Conservation (phyloP, 1,139 yeast species). For the Saccharomyces hybrid region DNA sequence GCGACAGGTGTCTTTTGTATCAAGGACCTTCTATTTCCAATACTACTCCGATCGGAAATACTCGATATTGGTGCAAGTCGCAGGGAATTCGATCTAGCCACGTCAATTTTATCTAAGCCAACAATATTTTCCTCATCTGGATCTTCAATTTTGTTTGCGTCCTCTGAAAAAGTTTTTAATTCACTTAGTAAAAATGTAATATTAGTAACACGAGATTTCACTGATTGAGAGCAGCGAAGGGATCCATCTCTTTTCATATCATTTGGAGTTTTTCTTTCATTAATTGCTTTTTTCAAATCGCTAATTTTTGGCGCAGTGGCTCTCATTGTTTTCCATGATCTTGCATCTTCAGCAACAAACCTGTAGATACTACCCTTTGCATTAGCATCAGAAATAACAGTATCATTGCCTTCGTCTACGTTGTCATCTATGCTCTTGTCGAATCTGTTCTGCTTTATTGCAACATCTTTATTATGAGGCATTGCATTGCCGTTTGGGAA, state of each 20-base stretch:
- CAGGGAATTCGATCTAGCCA: constrained; percentile 25
- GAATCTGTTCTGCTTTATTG: constrained; percentile 2
- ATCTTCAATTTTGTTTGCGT: constrained; percentile 24
- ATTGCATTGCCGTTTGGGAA: neutral
- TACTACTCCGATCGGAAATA: constrained; percentile 2
- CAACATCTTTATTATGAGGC: constrained; percentile 1
- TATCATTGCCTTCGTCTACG: neutral
- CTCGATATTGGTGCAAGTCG: constrained; percentile 14
- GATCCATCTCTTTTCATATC: constrained; percentile 5
- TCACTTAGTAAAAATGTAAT: constrained; percentile 32
- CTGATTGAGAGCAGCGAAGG: constrained; percentile 30
- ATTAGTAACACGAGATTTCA: constrained; percentile 31
- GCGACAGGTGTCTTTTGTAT: constrained; percentile 1
- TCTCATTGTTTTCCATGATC: constrained; percentile 23
- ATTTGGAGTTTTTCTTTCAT: constrained; percentile 7
- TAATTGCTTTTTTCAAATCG: constrained; percentile 25
- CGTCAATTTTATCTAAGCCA: constrained; percentile 27
- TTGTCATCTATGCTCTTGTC: constrained; percentile 3
- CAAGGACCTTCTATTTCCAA: constrained; percentile 11
- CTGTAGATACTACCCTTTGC: constrained; percentile 6
- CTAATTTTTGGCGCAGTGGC: constrained; percentile 24
- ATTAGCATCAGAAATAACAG: neutral
- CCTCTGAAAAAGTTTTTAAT: constrained; percentile 21
- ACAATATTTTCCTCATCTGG: constrained; percentile 32
- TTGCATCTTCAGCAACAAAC: constrained; percentile 16